Evolutionary conservation across 2,329 filamentous ascomycete species (phyloP).

Genomic region (Aplosporella prunicola): DNA sequence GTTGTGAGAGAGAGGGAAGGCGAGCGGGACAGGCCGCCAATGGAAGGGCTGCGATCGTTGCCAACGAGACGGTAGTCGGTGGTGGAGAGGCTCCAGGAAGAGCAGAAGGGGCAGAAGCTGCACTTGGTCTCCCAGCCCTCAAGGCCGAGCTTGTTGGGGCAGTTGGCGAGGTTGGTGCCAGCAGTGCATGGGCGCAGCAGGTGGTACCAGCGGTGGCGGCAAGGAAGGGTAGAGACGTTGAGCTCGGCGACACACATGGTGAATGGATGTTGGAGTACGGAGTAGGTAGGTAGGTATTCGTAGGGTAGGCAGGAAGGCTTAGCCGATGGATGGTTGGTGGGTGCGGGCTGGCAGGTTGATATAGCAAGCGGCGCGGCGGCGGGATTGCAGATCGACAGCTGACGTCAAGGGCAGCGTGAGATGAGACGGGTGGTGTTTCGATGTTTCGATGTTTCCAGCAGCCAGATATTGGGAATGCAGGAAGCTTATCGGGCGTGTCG

Average conservation of each 20-base stretch:
- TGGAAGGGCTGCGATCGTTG: slow-evolving; percentile 27
- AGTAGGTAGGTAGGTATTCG: neutral
- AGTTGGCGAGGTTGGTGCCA: slow-evolving; percentile 38
- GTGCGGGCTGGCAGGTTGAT: neutral
- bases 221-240: slow-evolving; percentile 38
- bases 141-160: slow-evolving; percentile 35
- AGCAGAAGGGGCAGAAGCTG: slow-evolving; percentile 40
- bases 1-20: slow-evolving; percentile 30
- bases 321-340: neutral
- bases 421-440: slow-evolving; percentile 8
- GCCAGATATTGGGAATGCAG: slow-evolving; percentile 2
- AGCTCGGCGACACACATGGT: slow-evolving; percentile 43
- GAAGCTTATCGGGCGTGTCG: slow-evolving; percentile 7
- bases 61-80: slow-evolving; percentile 40
- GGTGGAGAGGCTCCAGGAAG: slow-evolving; percentile 26
- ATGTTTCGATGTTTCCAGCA: slow-evolving; percentile 3
- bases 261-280: neutral
- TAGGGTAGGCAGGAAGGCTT: too few relatives aligned
- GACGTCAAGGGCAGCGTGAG: slow-evolving; percentile 7
- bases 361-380: slow-evolving; percentile 1
- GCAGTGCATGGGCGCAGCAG: slow-evolving; percentile 36
- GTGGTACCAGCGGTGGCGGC: slow-evolving; percentile 42
- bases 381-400: slow-evolving; percentile 1
- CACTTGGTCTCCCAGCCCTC: slow-evolving; percentile 42
- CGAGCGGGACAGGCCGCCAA: slow-evolving; percentile 32